These are phyloP conservation scores for Musa schizocarpa DNA, from an alignment of 176 grass and related monocot genomes.

Conservation along the genomic window DNA sequence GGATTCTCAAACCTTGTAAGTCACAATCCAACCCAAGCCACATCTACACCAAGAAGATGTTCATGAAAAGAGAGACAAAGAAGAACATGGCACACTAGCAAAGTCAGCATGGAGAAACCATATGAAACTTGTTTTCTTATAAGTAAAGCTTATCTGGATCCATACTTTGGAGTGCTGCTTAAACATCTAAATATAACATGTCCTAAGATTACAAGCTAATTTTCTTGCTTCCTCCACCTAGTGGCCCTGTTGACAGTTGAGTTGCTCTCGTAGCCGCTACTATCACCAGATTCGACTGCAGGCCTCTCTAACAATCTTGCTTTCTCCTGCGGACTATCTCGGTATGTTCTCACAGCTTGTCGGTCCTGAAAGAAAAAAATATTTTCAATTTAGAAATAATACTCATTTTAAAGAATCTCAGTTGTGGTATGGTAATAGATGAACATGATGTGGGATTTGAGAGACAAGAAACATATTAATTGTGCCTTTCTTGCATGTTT, in stretches of 20 bases:
- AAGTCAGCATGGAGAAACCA: neutral
- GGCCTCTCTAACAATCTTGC: constrained; percentile 30
- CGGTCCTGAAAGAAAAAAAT: constrained; percentile 44
- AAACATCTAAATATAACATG: neutral
- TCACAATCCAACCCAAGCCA: too few relatives aligned
- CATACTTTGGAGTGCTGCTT: neutral
- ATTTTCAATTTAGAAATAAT: neutral
- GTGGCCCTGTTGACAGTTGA: constrained; percentile 30
- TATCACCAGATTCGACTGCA: constrained; percentile 23
- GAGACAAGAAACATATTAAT: neutral
- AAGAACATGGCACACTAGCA: neutral
- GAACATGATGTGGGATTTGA: neutral
- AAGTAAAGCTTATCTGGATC: neutral
- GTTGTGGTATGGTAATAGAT: neutral
- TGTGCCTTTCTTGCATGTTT: neutral
- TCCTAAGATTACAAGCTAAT: neutral
- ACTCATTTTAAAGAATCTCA: neutral
- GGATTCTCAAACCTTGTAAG: neutral
- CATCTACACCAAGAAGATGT: too few relatives aligned
- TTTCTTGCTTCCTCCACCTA: constrained; percentile 25
- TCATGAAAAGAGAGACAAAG: neutral
- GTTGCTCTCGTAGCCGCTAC: constrained; percentile 56
- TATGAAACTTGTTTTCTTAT: neutral
- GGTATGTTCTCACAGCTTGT: constrained; percentile 29
- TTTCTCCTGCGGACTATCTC: constrained; percentile 39